A percentile compares a stretch with the other conserved stretches of the same genome.
Conservation (phyloP, 225 moss, liverwort and hornwort species). For the Lunularia cruciata region DNA sequence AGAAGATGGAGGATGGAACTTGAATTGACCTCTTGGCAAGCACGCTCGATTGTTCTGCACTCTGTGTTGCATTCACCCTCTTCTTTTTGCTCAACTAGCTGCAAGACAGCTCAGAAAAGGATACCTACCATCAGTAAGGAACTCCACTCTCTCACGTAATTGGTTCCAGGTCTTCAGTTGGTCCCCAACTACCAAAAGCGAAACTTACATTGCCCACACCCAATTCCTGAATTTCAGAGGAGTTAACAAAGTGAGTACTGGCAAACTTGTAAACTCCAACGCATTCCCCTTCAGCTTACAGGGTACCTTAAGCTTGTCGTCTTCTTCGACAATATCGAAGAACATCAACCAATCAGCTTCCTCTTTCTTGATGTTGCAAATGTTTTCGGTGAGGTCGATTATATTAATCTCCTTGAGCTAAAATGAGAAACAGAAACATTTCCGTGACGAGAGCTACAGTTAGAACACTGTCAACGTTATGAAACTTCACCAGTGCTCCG, state of each 20-base stretch:
- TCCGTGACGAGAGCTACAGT: too few relatives aligned
- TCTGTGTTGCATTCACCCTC: constrained; percentile 87
- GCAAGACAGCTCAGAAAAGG: not conserved
- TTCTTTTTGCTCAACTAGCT: constrained; percentile 76
- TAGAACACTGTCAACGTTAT: too few relatives aligned
- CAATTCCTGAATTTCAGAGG: too few relatives aligned
- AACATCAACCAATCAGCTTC: constrained; percentile 89
- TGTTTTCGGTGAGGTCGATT: constrained; percentile 70
- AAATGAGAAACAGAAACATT: not conserved
- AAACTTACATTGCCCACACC: too few relatives aligned
- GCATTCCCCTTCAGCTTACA: not conserved
- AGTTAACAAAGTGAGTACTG: too few relatives aligned
- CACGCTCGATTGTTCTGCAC: constrained; percentile 86
- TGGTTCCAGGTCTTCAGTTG: too few relatives aligned
- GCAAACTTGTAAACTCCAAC: too few relatives aligned
- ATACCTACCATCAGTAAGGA: too few relatives aligned
- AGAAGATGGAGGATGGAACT: not conserved
- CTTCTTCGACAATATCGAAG: constrained; percentile 80
- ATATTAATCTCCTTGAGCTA: constrained; percentile 78
- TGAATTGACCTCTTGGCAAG: constrained; percentile 70
- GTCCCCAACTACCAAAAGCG: too few relatives aligned
- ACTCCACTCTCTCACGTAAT: too few relatives aligned
- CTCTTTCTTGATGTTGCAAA: constrained; percentile 86
- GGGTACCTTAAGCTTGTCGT: constrained; percentile 64
- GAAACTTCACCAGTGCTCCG: too few relatives aligned